Base-by-base conservation (phyloP, 2,329 filamentous ascomycete genomes). In the Ascomycota sp. region DNA sequence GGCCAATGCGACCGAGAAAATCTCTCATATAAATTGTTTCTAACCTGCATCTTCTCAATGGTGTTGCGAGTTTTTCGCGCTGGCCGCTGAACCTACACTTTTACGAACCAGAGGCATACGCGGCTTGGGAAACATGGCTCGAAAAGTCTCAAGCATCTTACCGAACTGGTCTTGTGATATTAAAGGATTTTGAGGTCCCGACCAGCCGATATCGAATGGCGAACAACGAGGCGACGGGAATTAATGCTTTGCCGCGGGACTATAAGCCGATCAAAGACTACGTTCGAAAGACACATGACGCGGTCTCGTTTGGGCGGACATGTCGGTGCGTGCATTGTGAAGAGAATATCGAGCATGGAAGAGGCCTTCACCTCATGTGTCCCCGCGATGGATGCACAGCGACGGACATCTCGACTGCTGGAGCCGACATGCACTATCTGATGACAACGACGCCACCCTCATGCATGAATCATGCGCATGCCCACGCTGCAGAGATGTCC, bases 31-130 rank as follows among this genome's bases (percentile, higher is more conserved):
- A 77, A 4, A 63, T 81, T 24, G 48, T 95, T 20, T 74, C 75
- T 3, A 89, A 92, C 42, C 51, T 95, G 19, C 79, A 93, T 46
- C 58, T 89, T 3, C 60, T 98, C 1, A 61, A 92, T 2, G 65
- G 76, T 1, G 78, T 83, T 2, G 65, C 69, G 3, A 89, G 80
- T 48, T 95, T 95, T 46, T 57, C 61, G 11, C 60, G 72, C 27
- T 93, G 83, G 86, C 86, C 86, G 13, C 57, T 98, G 31, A 67
- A 67, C 31, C 47, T 94, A 28, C 73, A 78, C 17, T 86, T 95
- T 50, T 86, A 93, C 40, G 61, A 62, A 2, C 53, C 58, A 3
- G 78, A 86, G 34, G 73, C 81, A 0, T 65, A 77, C 40, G 53
- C 54, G 13, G 61, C 65, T 1, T 95, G 86, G 86, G 47, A 61